Evolutionary conservation across 2,329 filamentous ascomycete species (phyloP).

Genomic region (Xylariomycetidae sp.): DNA sequence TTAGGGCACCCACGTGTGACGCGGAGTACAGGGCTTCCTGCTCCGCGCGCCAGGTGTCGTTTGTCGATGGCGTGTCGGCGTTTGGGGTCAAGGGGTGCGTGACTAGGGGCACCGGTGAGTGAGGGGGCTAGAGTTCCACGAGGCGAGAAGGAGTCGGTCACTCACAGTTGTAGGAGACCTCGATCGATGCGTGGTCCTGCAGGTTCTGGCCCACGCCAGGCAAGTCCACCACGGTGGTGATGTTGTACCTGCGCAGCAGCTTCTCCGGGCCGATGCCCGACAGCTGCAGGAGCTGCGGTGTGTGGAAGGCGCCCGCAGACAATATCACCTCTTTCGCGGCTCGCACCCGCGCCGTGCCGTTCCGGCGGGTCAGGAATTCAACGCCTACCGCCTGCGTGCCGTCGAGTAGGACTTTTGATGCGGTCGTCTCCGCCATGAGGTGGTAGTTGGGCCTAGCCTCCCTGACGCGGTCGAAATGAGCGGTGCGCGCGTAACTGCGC

Average conservation of each 20-base stretch:
- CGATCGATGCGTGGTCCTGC: constrained; percentile 32
- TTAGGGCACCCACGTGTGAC: constrained; percentile 6
- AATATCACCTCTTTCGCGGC: constrained; percentile 36
- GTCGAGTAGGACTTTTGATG: constrained; percentile 49
- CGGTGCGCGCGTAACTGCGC: constrained; percentile 20
- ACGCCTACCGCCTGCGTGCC: constrained; percentile 51
- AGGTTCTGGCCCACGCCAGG: constrained; percentile 44
- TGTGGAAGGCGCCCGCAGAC: constrained; percentile 34
- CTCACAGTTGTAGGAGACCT: constrained; percentile 16
- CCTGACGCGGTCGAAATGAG: constrained; percentile 23
- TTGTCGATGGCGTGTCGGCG: constrained; percentile 21
- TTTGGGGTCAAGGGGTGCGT: constrained; percentile 23
- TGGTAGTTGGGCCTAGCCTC: constrained; percentile 50
- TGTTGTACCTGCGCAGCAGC: constrained; percentile 30
- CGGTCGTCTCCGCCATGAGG: constrained; percentile 50
- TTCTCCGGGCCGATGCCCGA: constrained; percentile 40
- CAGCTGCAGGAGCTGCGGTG: constrained; percentile 40
- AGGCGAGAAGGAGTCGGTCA: too few relatives aligned
- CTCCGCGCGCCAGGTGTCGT: constrained; percentile 28
- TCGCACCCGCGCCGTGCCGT: constrained; percentile 35
- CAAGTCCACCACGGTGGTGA: constrained; percentile 36
- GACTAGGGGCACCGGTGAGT: constrained; percentile 1
- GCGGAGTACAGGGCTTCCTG: constrained; percentile 25
- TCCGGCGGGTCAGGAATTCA: constrained; percentile 40
- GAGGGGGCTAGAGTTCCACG: too few relatives aligned